Base-by-base conservation (phyloP, 78 protist genomes). In the Neovahlkampfia damariscottae region DNA sequence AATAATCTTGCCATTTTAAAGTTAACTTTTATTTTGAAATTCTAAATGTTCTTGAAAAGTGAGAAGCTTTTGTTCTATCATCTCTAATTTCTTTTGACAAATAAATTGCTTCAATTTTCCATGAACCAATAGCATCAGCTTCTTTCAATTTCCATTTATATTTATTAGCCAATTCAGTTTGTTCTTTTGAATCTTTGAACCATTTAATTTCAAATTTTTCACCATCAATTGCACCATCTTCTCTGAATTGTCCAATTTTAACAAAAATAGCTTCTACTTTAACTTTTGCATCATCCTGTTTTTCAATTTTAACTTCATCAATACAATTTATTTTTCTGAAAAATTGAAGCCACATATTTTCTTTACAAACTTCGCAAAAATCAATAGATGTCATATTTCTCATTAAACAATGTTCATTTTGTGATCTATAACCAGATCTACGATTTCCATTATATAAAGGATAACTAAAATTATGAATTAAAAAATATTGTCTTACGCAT, bases 271-370 rank as follows among this genome's bases (percentile, higher is more conserved):
- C 72, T 69, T 9, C 37, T 29, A 69, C 72, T 9, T 69, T 28
- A 9, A 29, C 37, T n/a, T n/a, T n/a, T 19, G 70, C 35, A 40
- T 29, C 67, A 9, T 9, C 67, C 72, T 9, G 35, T 10, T 10
- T 28, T 9, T 10, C 35, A 9, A 10, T 29, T 9, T 69, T n/a
- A 9, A 69, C 35, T 29, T 9, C 72, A 10, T 69, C 72, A 40
- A 69, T 69, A 9, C 67, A 28, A 19, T 28, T 38, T 29, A 69
- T 69, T 9, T 40, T 9, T n/a, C 10, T 69, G 37, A 69, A 69
- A 40, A 69, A 69, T 10, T 69, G 72, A 28, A 28, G 35, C 72
- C 72, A 69, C 72, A 69, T 69, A 38, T 40, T 40, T 69, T 69
- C 72, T 9, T 9, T 69, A 10, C 72, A 69, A 28, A 40, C 72